phyloP scores from a whole-genome alignment of 164 flowering plant genomes.

The Hamamelis virginiana region DNA sequence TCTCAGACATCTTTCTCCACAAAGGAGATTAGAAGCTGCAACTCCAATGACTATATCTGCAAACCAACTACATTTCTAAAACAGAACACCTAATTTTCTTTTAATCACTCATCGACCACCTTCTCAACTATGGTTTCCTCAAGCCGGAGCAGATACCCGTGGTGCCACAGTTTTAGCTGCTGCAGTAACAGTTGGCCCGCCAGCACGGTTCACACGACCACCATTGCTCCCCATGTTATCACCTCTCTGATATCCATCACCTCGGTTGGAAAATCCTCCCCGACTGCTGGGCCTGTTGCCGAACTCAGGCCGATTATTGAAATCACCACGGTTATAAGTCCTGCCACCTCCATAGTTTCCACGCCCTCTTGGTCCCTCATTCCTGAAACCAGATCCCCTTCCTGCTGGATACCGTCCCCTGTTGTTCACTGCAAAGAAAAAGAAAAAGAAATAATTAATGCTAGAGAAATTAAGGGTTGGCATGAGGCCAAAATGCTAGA shows the following conservation, averaged over 20 bases:
- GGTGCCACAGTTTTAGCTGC: slow-evolving; percentile 35
- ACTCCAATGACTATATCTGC: slow-evolving; percentile 3
- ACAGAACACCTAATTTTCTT: neutral
- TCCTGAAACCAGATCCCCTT: slow-evolving; percentile 45
- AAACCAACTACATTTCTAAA: slow-evolving; percentile 6
- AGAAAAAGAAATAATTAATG: neutral
- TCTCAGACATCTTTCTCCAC: neutral
- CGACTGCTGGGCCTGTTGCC: slow-evolving; percentile 33
- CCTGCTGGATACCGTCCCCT: slow-evolving; percentile 43
- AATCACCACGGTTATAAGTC: slow-evolving; percentile 41
- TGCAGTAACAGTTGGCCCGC: slow-evolving; percentile 23
- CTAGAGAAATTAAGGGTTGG: neutral
- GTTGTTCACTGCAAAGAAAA: slow-evolving; percentile 36
- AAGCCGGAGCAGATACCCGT: slow-evolving; percentile 46
- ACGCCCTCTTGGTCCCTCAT: slow-evolving; percentile 59
- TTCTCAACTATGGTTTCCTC: slow-evolving; percentile 8
- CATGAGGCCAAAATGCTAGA: too few relatives aligned
- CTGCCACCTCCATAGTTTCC: slow-evolving; percentile 48
- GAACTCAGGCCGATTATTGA: slow-evolving; percentile 35
- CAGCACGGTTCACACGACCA: slow-evolving; percentile 42
- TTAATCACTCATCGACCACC: neutral
- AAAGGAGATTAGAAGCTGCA: neutral
- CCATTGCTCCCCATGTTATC: slow-evolving; percentile 29
- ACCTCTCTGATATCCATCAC: slow-evolving; percentile 42
- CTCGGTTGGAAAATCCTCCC: slow-evolving; percentile 42